Conservation (phyloP, 106 monocot genomes). For the Dendrobium chrysotoxum region DNA sequence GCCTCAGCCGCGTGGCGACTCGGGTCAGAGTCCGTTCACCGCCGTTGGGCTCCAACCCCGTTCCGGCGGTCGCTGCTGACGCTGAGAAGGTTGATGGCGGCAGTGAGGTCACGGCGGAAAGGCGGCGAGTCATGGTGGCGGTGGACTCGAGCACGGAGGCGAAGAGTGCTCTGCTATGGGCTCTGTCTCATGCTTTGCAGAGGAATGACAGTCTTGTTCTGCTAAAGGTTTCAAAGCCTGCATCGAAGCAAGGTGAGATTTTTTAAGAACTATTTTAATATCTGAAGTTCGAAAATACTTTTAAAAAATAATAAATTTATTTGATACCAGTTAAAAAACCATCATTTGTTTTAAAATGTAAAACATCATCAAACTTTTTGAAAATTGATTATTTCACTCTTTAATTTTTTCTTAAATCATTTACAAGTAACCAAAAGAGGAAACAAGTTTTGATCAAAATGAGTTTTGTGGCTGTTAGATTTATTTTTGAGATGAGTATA, state of each 20-base stretch:
- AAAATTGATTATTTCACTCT: no score
- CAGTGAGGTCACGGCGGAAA: not conserved
- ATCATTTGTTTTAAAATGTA: no score
- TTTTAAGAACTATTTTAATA: not conserved
- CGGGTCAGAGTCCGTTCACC: constrained; percentile 32
- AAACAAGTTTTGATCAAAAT: no score
- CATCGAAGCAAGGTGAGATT: constrained; percentile 21
- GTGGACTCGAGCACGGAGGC: constrained; percentile 45
- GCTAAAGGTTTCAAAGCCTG: constrained; percentile 31
- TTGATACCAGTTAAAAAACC: no score
- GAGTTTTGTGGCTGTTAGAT: no score
- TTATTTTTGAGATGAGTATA: no score
- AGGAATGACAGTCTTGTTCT: constrained; percentile 41
- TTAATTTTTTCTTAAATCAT: no score
- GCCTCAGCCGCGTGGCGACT: constrained; percentile 32
- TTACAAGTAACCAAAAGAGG: no score
- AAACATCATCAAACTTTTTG: no score
- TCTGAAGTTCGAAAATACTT: no score
- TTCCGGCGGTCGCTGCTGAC: not conserved
- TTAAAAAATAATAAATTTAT: no score
- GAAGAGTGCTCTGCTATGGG: constrained; percentile 57
- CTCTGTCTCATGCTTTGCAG: constrained; percentile 52
- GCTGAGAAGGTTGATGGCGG: not conserved
- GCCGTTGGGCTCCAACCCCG: constrained; percentile 3
- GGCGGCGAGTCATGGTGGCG: constrained; percentile 52